Percentiles rank a stretch among this genome's conserved stretches.
phyloP scores from a whole-genome alignment of 2,329 filamentous ascomycete genomes.

The Cercospora zeina region DNA sequence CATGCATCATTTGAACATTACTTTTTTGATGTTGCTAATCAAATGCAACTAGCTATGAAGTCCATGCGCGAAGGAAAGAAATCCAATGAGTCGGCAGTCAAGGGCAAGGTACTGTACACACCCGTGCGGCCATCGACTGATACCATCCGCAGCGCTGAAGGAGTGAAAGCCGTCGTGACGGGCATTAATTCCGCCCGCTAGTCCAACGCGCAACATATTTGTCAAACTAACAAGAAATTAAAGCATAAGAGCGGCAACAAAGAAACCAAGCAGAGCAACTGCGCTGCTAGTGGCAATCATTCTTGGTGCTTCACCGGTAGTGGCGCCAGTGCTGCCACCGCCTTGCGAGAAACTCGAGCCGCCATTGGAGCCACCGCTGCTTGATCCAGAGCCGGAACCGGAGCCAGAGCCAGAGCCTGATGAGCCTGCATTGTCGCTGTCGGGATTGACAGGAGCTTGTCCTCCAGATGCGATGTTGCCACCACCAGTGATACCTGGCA shows the following conservation, averaged over 20 bases:
- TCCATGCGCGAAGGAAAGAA: slow-evolving; percentile 22
- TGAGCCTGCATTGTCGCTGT: slow-evolving; percentile 38
- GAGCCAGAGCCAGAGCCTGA: slow-evolving; percentile 24
- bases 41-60: slow-evolving; percentile 14
- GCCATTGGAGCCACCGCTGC: slow-evolving; percentile 22
- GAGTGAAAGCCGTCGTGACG: slow-evolving; percentile 25
- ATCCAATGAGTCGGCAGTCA: slow-evolving; percentile 15
- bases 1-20: slow-evolving; percentile 22
- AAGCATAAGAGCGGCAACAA: slow-evolving; percentile 42
- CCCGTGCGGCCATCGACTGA: slow-evolving; percentile 15
- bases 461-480: slow-evolving; percentile 29
- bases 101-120: slow-evolving; percentile 26
- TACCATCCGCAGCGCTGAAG: slow-evolving; percentile 18
- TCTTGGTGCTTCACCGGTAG: slow-evolving; percentile 33
- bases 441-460: slow-evolving; percentile 17
- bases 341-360: slow-evolving; percentile 35
- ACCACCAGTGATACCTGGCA: slow-evolving; percentile 57
- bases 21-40: slow-evolving; percentile 9
- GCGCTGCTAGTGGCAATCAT: slow-evolving; percentile 41
- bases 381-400: slow-evolving; percentile 22
- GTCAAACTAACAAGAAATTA: slow-evolving; percentile 24
- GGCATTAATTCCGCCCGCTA: slow-evolving; percentile 22
- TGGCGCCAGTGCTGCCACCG: slow-evolving; percentile 30
- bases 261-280: slow-evolving; percentile 43
- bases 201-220: slow-evolving; percentile 11